These are phyloP conservation scores for Penicillium sp. DNA, from an alignment of 2,329 filamentous ascomycete species.

Conservation along the genomic window DNA sequence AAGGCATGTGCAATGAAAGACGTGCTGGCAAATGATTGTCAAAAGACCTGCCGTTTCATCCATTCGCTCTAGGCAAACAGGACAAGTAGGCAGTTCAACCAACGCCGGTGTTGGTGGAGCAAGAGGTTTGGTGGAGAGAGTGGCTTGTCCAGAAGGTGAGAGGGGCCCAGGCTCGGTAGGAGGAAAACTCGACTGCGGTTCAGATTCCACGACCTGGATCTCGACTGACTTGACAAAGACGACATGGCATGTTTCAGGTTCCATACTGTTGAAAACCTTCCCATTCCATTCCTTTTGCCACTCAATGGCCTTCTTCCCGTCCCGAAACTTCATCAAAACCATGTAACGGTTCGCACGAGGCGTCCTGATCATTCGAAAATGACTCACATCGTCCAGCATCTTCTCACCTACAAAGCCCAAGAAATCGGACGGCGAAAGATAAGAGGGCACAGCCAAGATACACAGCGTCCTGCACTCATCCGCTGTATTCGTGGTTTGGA, in stretches of 20 bases:
- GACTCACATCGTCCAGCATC: slow-evolving; percentile 82
- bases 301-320: slow-evolving; percentile 68
- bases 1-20: slow-evolving; percentile 94
- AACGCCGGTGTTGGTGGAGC: slow-evolving; percentile 78
- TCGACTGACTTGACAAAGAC: slow-evolving; percentile 92
- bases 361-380: slow-evolving; percentile 93
- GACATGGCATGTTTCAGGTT: slow-evolving; percentile 93
- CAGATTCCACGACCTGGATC: slow-evolving; percentile 65
- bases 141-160: slow-evolving; percentile 35
- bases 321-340: slow-evolving; percentile 90
- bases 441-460: slow-evolving; percentile 91
- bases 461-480: slow-evolving; percentile 83
- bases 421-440: slow-evolving; percentile 88
- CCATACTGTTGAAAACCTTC: slow-evolving; percentile 87
- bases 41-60: slow-evolving; percentile 93
- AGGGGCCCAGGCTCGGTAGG: slow-evolving; percentile 19
- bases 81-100: slow-evolving; percentile 90
- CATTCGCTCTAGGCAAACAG: slow-evolving; percentile 96
- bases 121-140: slow-evolving; percentile 61
- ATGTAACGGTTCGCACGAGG: slow-evolving; percentile 87
- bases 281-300: slow-evolving; percentile 92
- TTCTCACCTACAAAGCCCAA: slow-evolving; percentile 87
- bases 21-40: slow-evolving; percentile 95
- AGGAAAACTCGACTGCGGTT: slow-evolving; percentile 24
- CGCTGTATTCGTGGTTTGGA: slow-evolving; percentile 50